Evolutionary conservation across 495 filamentous ascomycete genomes (phyloP).

Genomic region (Podospora pseudopauciseta): DNA sequence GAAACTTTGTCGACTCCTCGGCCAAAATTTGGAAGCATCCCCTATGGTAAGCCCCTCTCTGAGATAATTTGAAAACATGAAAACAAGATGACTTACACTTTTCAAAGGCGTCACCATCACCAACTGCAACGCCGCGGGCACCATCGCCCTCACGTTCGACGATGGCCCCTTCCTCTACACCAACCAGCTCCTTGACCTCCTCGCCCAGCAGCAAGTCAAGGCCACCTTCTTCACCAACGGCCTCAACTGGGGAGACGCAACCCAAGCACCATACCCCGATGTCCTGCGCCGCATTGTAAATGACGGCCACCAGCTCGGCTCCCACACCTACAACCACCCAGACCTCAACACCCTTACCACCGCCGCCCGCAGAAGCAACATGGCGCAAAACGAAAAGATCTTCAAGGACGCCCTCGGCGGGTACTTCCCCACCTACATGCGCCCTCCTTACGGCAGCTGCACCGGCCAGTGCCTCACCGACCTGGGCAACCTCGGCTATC

Average conservation of each 20-base stretch:
- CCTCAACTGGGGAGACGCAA: slow-evolving; percentile 55
- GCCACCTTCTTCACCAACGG: slow-evolving; percentile 70
- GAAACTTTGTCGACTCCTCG: slow-evolving; percentile 15
- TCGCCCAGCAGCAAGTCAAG: slow-evolving; percentile 51
- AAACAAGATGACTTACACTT: background rate
- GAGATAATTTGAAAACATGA: background rate
- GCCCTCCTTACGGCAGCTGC: slow-evolving; percentile 66
- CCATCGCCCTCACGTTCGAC: slow-evolving; percentile 65
- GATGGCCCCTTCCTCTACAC: slow-evolving; percentile 65
- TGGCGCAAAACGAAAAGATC: slow-evolving; percentile 64
- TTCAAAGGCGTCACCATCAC: slow-evolving; percentile 39
- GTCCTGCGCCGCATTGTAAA: slow-evolving; percentile 50
- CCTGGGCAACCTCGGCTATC: slow-evolving; percentile 58
- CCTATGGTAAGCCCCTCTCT: slow-evolving; percentile 13
- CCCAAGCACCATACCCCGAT: slow-evolving; percentile 12
- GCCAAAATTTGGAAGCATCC: slow-evolving; percentile 17
- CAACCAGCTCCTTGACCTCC: slow-evolving; percentile 53
- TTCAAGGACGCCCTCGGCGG: slow-evolving; percentile 59
- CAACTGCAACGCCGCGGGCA: slow-evolving; percentile 53
- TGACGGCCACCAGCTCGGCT: slow-evolving; percentile 65
- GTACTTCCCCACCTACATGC: slow-evolving; percentile 69
- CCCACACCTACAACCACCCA: slow-evolving; percentile 68
- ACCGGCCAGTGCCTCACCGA: slow-evolving; percentile 43
- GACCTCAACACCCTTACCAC: slow-evolving; percentile 53
- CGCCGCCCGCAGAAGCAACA: slow-evolving; percentile 49